phyloP scores from a whole-genome alignment of 192 early-diverging fungal species.

The Phycomyces nitens region DNA sequence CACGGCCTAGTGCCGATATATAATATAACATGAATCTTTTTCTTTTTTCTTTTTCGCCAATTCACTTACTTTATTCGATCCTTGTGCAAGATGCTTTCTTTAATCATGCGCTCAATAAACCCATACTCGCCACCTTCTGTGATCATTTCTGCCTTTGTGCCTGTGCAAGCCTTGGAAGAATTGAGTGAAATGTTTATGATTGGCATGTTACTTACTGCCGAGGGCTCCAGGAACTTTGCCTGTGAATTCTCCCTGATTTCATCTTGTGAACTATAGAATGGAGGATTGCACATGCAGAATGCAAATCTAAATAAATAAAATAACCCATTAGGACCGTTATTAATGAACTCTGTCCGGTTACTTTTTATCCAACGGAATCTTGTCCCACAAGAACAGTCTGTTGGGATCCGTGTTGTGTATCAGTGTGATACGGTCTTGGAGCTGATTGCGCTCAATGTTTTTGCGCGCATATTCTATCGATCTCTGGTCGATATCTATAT shows the following conservation, averaged over 20 bases:
- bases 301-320: slow-evolving; percentile 30
- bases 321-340: neutral
- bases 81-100: slow-evolving; percentile 54
- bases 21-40: neutral
- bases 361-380: slow-evolving; percentile 16
- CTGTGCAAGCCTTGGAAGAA: slow-evolving; percentile 49
- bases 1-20: no score
- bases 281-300: slow-evolving; percentile 93
- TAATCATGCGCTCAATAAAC: slow-evolving; percentile 65
- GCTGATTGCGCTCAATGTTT: slow-evolving; percentile 64
- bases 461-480: slow-evolving; percentile 58
- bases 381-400: slow-evolving; percentile 15
- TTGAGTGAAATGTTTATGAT: slow-evolving; percentile 1
- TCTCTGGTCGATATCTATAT: slow-evolving; percentile 60
- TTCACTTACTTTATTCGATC: slow-evolving; percentile 36
- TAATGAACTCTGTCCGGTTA: slow-evolving; percentile 15
- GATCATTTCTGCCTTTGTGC: slow-evolving; percentile 68
- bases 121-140: slow-evolving; percentile 75
- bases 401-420: slow-evolving; percentile 39
- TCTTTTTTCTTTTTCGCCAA: neutral
- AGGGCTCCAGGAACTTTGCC: slow-evolving; percentile 51
- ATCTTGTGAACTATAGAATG: slow-evolving; percentile 67
- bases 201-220: slow-evolving; percentile 34
- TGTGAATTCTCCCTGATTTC: slow-evolving; percentile 51
- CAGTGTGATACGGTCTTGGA: slow-evolving; percentile 56